A percentile compares a stretch with the other conserved stretches of the same genome.
Evolutionary conservation across 257 asterid genomes (phyloP).

Genomic region (Marsdenia floribunda): DNA sequence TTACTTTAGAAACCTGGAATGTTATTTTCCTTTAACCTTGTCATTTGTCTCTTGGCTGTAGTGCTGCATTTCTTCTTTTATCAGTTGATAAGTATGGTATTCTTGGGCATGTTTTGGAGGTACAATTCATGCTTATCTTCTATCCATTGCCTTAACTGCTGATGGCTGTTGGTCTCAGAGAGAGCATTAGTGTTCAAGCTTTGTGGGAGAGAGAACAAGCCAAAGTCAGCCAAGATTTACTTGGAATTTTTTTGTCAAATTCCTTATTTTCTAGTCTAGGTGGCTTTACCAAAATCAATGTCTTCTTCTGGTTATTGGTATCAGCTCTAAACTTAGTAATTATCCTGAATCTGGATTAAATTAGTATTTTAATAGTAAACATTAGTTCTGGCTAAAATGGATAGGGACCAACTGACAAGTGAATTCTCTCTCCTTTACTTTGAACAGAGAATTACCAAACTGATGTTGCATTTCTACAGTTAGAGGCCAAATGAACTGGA

Average conservation of each 20-base stretch:
- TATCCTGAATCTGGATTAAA: not conserved
- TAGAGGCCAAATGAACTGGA: constrained; percentile 37
- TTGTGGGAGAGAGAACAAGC: constrained; percentile 1
- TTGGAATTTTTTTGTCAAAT: not conserved
- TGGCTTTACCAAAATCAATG: not conserved
- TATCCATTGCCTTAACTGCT: not conserved
- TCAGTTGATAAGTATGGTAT: not conserved
- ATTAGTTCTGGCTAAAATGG: not conserved
- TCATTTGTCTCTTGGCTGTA: not conserved
- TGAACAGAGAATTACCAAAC: not conserved
- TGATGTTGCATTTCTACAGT: constrained; percentile 3
- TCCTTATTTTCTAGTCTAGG: not conserved
- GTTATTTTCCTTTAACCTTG: not conserved
- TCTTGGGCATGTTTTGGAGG: not conserved
- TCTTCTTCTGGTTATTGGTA: constrained; percentile 4
- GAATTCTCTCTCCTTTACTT: constrained; percentile 3
- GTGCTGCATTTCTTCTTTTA: not conserved
- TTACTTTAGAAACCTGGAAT: not conserved
- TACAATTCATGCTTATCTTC: not conserved
- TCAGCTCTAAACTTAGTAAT: not conserved
- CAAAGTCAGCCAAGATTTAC: not conserved
- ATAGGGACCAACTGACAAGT: not conserved
- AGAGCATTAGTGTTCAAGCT: not conserved
- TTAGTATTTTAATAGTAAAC: not conserved
- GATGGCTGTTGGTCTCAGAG: constrained; percentile 1